phyloP scores from a whole-genome alignment of 257 asterid genomes.

The Mitragyna speciosa region DNA sequence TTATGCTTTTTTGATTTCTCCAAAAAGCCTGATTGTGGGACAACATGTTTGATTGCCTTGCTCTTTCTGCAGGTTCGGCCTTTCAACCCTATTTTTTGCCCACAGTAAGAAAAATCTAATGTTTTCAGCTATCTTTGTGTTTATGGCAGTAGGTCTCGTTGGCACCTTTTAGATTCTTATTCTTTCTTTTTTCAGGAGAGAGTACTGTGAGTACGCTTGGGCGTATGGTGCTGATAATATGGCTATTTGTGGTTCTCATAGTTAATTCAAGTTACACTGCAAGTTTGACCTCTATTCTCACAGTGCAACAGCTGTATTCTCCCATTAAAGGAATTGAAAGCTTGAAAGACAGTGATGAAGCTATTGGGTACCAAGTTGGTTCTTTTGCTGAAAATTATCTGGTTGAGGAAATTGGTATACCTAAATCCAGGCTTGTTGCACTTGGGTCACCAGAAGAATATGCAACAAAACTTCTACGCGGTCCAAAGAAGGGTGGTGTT shows the following conservation, averaged over 20 bases:
- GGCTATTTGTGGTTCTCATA: conserved; percentile 67
- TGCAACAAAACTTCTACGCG: conserved; percentile 46
- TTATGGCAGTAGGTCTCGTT: neutral
- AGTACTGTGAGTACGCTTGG: conserved; percentile 55
- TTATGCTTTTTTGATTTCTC: neutral
- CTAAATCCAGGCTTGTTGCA: conserved; percentile 50
- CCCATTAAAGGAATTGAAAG: conserved; percentile 55
- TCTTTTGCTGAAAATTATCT: conserved; percentile 60
- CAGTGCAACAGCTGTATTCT: conserved; percentile 62
- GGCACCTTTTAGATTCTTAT: neutral
- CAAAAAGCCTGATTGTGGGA: too few species aligned
- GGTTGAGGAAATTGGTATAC: conserved; percentile 48
- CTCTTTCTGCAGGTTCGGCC: conserved; percentile 58
- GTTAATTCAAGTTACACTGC: conserved; percentile 71
- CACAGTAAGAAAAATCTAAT: conserved; percentile 49
- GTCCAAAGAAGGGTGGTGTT: conserved; percentile 60
- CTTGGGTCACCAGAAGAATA: conserved; percentile 57
- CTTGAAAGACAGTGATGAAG: conserved; percentile 43
- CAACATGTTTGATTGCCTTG: neutral
- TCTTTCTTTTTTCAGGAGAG: conserved; percentile 41
- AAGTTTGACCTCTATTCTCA: conserved; percentile 65
- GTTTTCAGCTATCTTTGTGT: neutral
- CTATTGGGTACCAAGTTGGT: conserved; percentile 71
- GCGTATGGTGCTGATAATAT: conserved; percentile 54
- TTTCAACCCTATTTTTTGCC: conserved; percentile 57